These are phyloP conservation scores for Lathyrus tuberosus DNA, from an alignment of 306 rosid genomes.

Conservation along the genomic window DNA sequence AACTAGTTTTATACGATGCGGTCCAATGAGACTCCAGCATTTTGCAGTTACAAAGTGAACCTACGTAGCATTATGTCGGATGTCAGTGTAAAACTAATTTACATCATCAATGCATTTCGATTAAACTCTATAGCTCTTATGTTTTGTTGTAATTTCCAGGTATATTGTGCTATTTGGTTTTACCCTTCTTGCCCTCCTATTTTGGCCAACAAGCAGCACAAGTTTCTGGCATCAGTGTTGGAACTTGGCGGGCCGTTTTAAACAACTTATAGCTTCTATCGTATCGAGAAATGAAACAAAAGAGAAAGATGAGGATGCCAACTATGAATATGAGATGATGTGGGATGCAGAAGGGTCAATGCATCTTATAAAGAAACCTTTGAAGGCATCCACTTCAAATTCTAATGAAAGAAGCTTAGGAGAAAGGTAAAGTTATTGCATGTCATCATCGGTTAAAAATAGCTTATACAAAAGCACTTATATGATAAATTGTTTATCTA, in stretches of 20 bases:
- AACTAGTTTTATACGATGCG: neutral
- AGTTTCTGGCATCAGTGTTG: conserved; percentile 57
- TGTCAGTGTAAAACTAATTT: neutral
- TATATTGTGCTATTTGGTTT: conserved; percentile 58
- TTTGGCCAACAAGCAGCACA: conserved; percentile 68
- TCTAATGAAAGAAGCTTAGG: conserved; percentile 49
- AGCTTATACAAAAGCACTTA: neutral
- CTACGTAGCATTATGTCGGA: neutral
- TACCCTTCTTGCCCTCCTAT: conserved; percentile 65
- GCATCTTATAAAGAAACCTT: conserved; percentile 82
- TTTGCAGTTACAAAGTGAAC: neutral
- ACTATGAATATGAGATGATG: conserved; percentile 77
- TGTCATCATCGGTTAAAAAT: neutral
- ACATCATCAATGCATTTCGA: neutral
- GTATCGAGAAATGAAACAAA: conserved; percentile 50
- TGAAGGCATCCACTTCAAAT: conserved; percentile 41
- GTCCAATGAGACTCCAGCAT: neutral
- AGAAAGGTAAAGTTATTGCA: conserved; percentile 58
- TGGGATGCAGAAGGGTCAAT: conserved; percentile 87
- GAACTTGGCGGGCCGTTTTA: conserved; percentile 37
- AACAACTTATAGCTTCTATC: conserved; percentile 49
- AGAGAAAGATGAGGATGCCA: conserved; percentile 75
- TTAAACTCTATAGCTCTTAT: neutral
- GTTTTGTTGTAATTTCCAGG: conserved; percentile 50
- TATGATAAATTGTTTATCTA: neutral